Percentiles rank a stretch among this genome's conserved stretches.
Evolutionary conservation across 169 alveolate genomes (phyloP).

Genomic region (Babesia sp.): DNA sequence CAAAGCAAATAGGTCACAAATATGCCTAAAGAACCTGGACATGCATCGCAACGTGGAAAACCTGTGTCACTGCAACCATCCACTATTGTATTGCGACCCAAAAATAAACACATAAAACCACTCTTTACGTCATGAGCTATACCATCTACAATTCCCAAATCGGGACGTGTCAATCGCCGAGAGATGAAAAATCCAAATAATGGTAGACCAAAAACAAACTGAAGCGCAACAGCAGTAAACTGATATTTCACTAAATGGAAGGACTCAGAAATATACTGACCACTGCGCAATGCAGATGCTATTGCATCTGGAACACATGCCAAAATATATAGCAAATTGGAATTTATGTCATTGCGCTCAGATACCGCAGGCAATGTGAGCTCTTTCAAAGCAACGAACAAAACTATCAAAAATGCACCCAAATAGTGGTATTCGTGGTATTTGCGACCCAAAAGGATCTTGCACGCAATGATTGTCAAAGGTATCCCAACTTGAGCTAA

Average conservation of each 20-base stretch:
- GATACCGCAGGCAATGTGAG: slow-evolving; percentile 9
- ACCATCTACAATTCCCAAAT: slow-evolving; percentile 11
- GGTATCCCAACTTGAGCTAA: slow-evolving; percentile 61
- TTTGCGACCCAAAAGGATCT: slow-evolving; percentile 27
- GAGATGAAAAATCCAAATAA: slow-evolving; percentile 9
- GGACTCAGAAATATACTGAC: slow-evolving; percentile 45
- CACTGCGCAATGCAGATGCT: slow-evolving; percentile 59
- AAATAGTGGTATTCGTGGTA: slow-evolving; percentile 59
- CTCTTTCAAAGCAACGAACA: slow-evolving; percentile 48
- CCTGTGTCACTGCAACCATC: slow-evolving; percentile 51
- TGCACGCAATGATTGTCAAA: slow-evolving; percentile 60
- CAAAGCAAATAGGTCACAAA: slow-evolving; percentile 30
- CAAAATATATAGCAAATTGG: slow-evolving; percentile 39
- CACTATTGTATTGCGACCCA: slow-evolving; percentile 52
- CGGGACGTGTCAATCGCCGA: background rate
- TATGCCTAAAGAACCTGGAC: slow-evolving; percentile 45
- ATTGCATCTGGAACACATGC: slow-evolving; percentile 57
- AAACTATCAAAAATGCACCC: slow-evolving; percentile 32
- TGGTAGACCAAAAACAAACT: slow-evolving; percentile 37
- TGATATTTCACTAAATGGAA: slow-evolving; percentile 63
- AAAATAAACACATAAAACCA: slow-evolving; percentile 52
- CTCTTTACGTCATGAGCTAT: slow-evolving; percentile 4
- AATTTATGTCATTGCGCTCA: slow-evolving; percentile 23
- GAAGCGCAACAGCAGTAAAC: slow-evolving; percentile 14
- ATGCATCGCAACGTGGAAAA: slow-evolving; percentile 45